These are phyloP conservation scores for Claviceps maximensis DNA, from an alignment of 2,329 filamentous ascomycete species.

Conservation along the genomic window DNA sequence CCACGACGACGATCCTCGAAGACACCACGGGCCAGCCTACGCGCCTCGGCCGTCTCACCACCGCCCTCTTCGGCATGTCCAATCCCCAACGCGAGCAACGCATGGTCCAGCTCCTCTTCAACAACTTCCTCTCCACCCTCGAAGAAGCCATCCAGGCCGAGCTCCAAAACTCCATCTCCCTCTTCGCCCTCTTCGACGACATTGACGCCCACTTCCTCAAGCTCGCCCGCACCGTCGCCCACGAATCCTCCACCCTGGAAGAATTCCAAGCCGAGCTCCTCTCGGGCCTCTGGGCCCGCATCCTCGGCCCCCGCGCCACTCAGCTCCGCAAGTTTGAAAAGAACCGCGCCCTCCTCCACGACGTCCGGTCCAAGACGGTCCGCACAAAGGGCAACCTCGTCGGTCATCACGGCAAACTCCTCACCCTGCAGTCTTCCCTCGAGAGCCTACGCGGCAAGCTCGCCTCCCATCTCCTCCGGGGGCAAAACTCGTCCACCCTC, in stretches of 20 bases:
- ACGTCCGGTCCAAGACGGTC: constrained; percentile 70
- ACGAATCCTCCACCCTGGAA: constrained; percentile 72
- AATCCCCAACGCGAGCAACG: constrained; percentile 66
- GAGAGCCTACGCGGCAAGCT: constrained; percentile 75
- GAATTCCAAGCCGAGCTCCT: constrained; percentile 70
- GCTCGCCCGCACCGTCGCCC: constrained; percentile 70
- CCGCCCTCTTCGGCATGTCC: constrained; percentile 65
- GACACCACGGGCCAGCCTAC: constrained; percentile 45
- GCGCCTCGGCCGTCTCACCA: constrained; percentile 53
- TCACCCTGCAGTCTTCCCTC: constrained; percentile 74
- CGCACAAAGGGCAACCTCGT: constrained; percentile 77
- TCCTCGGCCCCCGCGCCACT: constrained; percentile 62
- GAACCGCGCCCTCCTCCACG: constrained; percentile 67
- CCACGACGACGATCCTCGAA: constrained; percentile 47
- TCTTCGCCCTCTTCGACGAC: constrained; percentile 82
- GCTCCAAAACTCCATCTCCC: constrained; percentile 61
- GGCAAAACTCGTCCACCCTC: constrained; percentile 53
- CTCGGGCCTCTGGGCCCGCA: constrained; percentile 70
- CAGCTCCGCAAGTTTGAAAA: constrained; percentile 83
- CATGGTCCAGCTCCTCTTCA: constrained; percentile 70
- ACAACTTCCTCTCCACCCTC: constrained; percentile 72
- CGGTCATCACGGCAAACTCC: constrained; percentile 72
- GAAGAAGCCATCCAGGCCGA: constrained; percentile 84
- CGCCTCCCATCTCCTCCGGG: constrained; percentile 68
- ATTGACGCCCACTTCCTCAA: constrained; percentile 87